Evolutionary conservation across 768 basidiomycete species (phyloP), one percentile per base, ranked within the genome.

Genomic region (Favolaschia claudopus): DNA sequence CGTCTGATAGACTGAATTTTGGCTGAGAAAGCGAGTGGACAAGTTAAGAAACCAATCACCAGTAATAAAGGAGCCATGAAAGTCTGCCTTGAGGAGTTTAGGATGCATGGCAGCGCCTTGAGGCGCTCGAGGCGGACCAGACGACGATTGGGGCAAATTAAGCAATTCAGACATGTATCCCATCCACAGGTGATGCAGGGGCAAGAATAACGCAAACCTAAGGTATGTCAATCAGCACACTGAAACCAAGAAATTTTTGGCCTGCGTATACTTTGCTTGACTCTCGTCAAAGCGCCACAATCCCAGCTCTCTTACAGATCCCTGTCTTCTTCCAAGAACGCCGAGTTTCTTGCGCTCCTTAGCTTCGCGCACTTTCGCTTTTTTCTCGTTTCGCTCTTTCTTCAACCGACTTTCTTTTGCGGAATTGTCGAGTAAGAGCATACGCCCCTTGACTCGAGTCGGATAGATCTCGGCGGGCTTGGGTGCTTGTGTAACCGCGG

Each of bases 161-260:
- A 96, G 81, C 12, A 96, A 78, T 68, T 96, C 95, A 1, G 91
- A 88, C 85, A 95, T 93, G 70, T 96, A 96, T 6, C 87, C 90
- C 74, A 92, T 79, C 95, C 95, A 96, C 24, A 96, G 77, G 25
- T 80, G 83, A 69, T 95, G 90, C 22, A 96, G 72, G 0, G 92
- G 90, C 7, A 92, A 50, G 61, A 95, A 92, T 7, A 88, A 72
- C 2, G 80, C 77, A 67, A 88, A 96, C 68, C 93, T 94, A 39
- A 17, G 28, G n/a, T 20, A 19, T 28, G 25, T 32, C 46, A 27
- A 64, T 40, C 28, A 54, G 25, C 33, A 36, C 42, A 46, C 55
- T 8, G 13, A 7, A 12, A 8, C 17, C 12, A 14, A 36, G 20
- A 55, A 37, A 25, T 7, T 4, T 13, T 0, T 27, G 50, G 79